A percentile compares a stretch with the other conserved stretches of the same genome.
Conservation (phyloP, 345 rosid species). For the Hirschfeldia incana region DNA sequence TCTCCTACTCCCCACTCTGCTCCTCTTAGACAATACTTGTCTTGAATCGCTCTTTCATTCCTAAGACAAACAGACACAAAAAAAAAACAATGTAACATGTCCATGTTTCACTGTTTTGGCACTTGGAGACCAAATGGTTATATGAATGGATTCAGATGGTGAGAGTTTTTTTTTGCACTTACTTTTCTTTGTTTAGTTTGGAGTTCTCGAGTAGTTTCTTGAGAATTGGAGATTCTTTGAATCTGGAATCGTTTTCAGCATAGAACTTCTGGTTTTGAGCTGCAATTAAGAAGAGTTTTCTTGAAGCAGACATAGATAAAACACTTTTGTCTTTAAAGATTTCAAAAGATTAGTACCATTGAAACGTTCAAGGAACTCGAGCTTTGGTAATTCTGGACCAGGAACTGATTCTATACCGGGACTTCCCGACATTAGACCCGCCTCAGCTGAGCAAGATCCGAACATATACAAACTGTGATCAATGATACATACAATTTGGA, state of each 20-base stretch:
- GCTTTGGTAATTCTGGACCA: constrained; percentile 74
- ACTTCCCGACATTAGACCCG: constrained; percentile 78
- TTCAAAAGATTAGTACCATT: constrained; percentile 52
- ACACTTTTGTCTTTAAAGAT: not conserved
- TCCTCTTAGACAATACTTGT: constrained; percentile 87
- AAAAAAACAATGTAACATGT: not conserved
- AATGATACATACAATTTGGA: not conserved
- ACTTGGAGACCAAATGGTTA: not conserved
- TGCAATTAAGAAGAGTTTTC: constrained; percentile 37
- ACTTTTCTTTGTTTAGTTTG: constrained; percentile 79
- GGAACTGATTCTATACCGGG: constrained; percentile 92
- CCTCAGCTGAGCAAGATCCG: constrained; percentile 57
- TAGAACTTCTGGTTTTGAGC: constrained; percentile 93
- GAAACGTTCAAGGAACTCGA: constrained; percentile 72
- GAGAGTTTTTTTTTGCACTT: constrained; percentile 22
- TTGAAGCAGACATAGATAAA: not conserved
- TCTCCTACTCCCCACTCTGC: constrained; percentile 98
- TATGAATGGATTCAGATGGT: not conserved
- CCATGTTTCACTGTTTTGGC: not conserved
- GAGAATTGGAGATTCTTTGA: constrained; percentile 80
- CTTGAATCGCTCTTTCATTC: constrained; percentile 60
- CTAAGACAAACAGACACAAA: constrained; percentile 29
- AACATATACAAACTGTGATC: not conserved
- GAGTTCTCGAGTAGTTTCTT: constrained; percentile 80
- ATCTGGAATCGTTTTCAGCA: constrained; percentile 73